Percentiles rank a stretch among this genome's conserved stretches.
These are phyloP conservation scores for Fusarium chlamydosporum DNA, from an alignment of 2,329 filamentous ascomycete genomes.

Conservation along the genomic window DNA sequence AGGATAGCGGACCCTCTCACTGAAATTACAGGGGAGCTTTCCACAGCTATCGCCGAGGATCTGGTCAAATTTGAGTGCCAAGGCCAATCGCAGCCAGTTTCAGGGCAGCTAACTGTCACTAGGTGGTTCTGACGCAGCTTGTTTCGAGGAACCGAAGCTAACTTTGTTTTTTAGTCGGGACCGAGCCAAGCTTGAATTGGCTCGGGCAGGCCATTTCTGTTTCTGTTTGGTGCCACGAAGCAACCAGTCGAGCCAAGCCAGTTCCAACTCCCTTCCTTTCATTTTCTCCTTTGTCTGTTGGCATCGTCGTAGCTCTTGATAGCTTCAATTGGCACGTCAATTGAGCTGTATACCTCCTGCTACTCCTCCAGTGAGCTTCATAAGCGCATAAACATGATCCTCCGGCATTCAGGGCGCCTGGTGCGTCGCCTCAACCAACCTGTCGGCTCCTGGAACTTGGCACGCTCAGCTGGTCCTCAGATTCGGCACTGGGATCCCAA, in stretches of 20 bases:
- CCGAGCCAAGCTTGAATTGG: slow-evolving; percentile 36
- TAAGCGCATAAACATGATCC: slow-evolving; percentile 42
- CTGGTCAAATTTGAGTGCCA: slow-evolving; percentile 44
- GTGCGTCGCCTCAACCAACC: slow-evolving; percentile 46
- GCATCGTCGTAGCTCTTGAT: slow-evolving; percentile 25
- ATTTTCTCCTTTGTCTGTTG: slow-evolving; percentile 31
- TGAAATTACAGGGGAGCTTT: slow-evolving; percentile 33
- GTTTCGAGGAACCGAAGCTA: slow-evolving; percentile 19
- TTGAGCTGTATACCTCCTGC: slow-evolving; percentile 15
- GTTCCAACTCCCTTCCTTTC: slow-evolving; percentile 24
- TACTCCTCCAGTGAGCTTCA: slow-evolving; percentile 14
- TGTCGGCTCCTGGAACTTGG: slow-evolving; percentile 39
- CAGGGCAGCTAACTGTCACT: slow-evolving; percentile 40
- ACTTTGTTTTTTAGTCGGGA: slow-evolving; percentile 32
- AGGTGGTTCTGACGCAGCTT: slow-evolving; percentile 28
- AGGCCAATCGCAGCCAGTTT: slow-evolving; percentile 44
- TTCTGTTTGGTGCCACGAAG: slow-evolving; percentile 44
- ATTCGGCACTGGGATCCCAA: slow-evolving; percentile 42
- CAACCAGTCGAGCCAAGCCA: slow-evolving; percentile 1
- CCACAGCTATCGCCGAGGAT: slow-evolving; percentile 41
- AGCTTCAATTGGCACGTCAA: slow-evolving; percentile 26
- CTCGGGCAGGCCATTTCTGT: slow-evolving; percentile 2
- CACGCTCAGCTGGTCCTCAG: slow-evolving; percentile 32
- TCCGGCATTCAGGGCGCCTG: slow-evolving; percentile 49
- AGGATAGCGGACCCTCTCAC: slow-evolving; percentile 28